Conservation (phyloP, 192 early-diverging fungal species). For the Entomortierella chlamydospora region DNA sequence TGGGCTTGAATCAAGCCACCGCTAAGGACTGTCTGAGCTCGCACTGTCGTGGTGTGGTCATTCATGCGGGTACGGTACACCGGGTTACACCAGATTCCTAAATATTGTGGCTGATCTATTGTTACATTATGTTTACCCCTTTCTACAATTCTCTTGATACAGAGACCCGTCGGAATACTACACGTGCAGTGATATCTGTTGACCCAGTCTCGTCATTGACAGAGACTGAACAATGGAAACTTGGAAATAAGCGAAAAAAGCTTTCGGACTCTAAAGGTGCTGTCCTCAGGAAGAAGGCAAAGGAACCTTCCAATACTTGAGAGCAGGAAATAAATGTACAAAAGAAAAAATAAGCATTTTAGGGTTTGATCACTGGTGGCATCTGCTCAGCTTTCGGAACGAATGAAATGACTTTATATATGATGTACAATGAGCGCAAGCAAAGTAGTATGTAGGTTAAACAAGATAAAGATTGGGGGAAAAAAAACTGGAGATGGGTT, state of each 20-base stretch:
- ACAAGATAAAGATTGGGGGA: neutral
- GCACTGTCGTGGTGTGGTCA: slow-evolving; percentile 65
- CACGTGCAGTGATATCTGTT: slow-evolving; percentile 58
- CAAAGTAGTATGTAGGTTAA: neutral
- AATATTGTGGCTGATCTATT: too few relatives aligned
- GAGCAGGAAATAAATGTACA: neutral
- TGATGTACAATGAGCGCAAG: neutral
- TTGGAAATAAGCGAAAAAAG: slow-evolving; percentile 51
- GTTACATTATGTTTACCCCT: neutral
- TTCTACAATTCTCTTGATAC: neutral
- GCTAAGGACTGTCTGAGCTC: slow-evolving; percentile 66
- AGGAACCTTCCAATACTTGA: slow-evolving; percentile 9
- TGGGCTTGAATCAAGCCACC: slow-evolving; percentile 67
- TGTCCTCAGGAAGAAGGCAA: slow-evolving; percentile 8
- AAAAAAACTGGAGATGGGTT: neutral
- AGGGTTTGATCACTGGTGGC: neutral
- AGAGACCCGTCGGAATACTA: slow-evolving; percentile 65
- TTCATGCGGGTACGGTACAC: slow-evolving; percentile 61
- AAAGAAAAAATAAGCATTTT: slow-evolving; percentile 6
- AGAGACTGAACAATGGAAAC: slow-evolving; percentile 57
- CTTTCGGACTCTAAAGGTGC: slow-evolving; percentile 11
- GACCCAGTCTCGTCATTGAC: slow-evolving; percentile 52
- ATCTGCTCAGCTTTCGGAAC: neutral
- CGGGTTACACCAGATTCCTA: too few relatives aligned
- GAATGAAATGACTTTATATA: neutral